Percentiles rank a stretch among this genome's conserved stretches.
phyloP scores from a whole-genome alignment of 192 early-diverging fungal species.

The Gaertneriomyces semiglobifer region DNA sequence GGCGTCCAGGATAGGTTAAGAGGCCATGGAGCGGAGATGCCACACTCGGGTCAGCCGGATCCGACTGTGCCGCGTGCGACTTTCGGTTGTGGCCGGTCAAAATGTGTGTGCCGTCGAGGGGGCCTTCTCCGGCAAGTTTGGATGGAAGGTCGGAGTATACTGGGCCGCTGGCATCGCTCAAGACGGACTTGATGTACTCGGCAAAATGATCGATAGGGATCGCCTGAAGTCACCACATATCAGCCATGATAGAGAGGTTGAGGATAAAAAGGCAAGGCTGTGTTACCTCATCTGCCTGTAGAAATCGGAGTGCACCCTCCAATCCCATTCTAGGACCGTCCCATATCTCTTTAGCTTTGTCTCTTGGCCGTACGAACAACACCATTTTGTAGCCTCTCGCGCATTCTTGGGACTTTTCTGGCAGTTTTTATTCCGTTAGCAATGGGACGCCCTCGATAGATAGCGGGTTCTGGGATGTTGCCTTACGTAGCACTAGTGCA shows the following conservation, averaged over 20 bases:
- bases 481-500: slow-evolving; percentile 38
- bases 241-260: background rate
- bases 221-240: slow-evolving; percentile 13
- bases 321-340: slow-evolving; percentile 86
- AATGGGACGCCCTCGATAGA: background rate
- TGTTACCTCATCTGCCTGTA: slow-evolving; percentile 79
- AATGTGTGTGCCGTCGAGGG: slow-evolving; percentile 19
- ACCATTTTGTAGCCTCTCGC: slow-evolving; percentile 73
- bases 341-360: slow-evolving; percentile 77
- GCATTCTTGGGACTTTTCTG: slow-evolving; percentile 22
- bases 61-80: background rate
- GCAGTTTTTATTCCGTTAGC: slow-evolving; percentile 40
- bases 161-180: slow-evolving; percentile 8
- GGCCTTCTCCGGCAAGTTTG: background rate
- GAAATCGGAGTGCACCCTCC: slow-evolving; percentile 67
- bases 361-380: slow-evolving; percentile 82
- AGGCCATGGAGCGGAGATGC: background rate
- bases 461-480: background rate
- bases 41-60: slow-evolving; percentile 10
- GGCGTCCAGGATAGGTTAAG: background rate
- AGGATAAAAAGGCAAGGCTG: background rate
- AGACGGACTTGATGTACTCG: slow-evolving; percentile 16
- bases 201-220: slow-evolving; percentile 34
- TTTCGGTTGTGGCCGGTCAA: background rate
- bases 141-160: slow-evolving; percentile 38